Evolutionary conservation across 345 rosid genomes (phyloP).

Genomic region (Sapria himalayana): DNA sequence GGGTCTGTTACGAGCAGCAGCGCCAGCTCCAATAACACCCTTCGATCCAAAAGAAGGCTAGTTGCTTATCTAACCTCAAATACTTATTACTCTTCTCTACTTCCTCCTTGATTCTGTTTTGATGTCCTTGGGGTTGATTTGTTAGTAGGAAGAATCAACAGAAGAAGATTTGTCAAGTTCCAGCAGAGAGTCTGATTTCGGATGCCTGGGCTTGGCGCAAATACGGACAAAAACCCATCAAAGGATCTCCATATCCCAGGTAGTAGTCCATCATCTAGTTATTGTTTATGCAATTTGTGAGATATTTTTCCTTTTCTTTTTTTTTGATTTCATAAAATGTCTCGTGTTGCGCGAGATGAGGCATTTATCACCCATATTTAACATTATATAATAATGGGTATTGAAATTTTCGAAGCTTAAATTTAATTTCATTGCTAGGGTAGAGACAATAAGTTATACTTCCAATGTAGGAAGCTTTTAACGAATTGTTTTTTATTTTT

Average conservation of each 20-base stretch:
- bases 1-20: constrained; percentile 6
- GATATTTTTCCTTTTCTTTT: background rate
- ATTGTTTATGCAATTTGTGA: background rate
- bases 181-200: constrained; percentile 67
- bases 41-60: constrained; percentile 85
- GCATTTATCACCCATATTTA: background rate
- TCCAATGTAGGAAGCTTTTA: background rate
- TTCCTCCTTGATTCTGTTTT: constrained; percentile 3
- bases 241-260: constrained; percentile 98
- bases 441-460: background rate
- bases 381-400: background rate
- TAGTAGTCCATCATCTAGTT: background rate
- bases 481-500: constrained; percentile 1
- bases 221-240: constrained; percentile 98
- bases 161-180: constrained; percentile 78
- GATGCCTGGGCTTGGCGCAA: constrained; percentile 99
- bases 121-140: background rate
- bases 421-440: background rate
- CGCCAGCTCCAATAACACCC: constrained; percentile 12
- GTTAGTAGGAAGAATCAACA: constrained; percentile 57
- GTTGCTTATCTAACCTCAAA: background rate
- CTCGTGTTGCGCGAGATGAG: background rate
- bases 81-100: background rate
- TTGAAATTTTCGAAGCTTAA: background rate
- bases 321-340: background rate